Percentiles rank a stretch among this genome's conserved stretches.
Evolutionary conservation across 495 filamentous ascomycete species (phyloP).

Genomic region (Hypoxylon lenormandii): DNA sequence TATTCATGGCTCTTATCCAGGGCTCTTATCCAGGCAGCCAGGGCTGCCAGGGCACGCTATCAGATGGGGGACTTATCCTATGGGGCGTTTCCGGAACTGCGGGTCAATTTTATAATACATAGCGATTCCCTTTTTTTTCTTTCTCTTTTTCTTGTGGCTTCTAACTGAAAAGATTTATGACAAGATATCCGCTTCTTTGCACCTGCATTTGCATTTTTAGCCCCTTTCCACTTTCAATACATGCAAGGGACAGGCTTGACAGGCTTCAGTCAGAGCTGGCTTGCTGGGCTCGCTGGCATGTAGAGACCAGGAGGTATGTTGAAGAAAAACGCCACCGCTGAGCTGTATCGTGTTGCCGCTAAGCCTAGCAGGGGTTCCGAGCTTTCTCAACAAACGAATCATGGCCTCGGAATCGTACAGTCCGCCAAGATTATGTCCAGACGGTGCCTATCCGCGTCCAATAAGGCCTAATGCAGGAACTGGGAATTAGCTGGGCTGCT

Average conservation of each 20-base stretch:
- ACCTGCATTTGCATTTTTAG: no score
- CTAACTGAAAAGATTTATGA: no score
- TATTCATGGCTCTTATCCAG: no score
- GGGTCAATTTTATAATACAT: no score
- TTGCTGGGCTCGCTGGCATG: no score
- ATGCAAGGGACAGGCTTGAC: constrained; percentile 23
- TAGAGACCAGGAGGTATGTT: constrained; percentile 4
- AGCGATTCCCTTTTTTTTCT: no score
- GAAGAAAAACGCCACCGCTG: constrained; percentile 45
- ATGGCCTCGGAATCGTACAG: constrained; percentile 31
- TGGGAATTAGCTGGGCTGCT: constrained; percentile 23
- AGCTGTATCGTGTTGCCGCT: constrained; percentile 42
- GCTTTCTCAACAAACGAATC: constrained; percentile 35
- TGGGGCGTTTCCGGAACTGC: no score
- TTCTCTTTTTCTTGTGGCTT: no score
- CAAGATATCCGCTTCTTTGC: not conserved
- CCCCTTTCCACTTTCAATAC: constrained; percentile 1
- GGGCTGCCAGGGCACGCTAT: no score
- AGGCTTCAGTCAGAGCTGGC: no score
- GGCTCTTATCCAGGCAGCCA: no score
- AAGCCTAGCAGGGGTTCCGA: constrained; percentile 18
- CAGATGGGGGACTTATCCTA: not conserved
- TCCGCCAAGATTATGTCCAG: constrained; percentile 30
- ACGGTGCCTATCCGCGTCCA: constrained; percentile 25
- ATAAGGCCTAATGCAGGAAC: constrained; percentile 47